These are phyloP conservation scores for Xylaria sp. DNA, from an alignment of 2,329 filamentous ascomycete genomes.

Conservation along the genomic window DNA sequence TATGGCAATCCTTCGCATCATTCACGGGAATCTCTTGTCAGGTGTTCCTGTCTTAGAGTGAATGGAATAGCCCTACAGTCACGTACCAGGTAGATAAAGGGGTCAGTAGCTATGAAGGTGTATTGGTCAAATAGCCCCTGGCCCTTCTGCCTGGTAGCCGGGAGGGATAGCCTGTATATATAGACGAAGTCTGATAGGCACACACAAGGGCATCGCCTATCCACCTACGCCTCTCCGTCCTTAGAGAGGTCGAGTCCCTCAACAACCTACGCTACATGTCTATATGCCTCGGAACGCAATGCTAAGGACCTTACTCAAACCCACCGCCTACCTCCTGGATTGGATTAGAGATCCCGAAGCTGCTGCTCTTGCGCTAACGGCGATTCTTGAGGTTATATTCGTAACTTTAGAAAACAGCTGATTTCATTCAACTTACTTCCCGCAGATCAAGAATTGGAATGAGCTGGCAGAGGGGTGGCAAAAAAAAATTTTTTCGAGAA, in stretches of 20 bases:
- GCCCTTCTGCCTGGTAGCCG: no score
- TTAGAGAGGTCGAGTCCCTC: constrained; percentile 8
- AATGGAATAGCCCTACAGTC: no score
- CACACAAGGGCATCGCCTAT: no score
- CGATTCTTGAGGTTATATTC: constrained; percentile 10
- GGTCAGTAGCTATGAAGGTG: no score
- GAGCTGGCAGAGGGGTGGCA: constrained; percentile 17
- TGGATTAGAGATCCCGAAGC: constrained; percentile 3
- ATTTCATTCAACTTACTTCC: constrained; percentile 14
- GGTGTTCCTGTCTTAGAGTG: no score
- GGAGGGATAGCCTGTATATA: no score
- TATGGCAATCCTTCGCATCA: not conserved
- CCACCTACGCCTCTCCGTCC: not conserved
- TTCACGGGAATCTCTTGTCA: not conserved
- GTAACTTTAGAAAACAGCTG: constrained; percentile 10
- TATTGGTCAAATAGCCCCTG: no score
- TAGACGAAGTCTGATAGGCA: no score
- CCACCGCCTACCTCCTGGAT: constrained; percentile 8
- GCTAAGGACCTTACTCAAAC: constrained; percentile 17
- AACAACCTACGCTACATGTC: constrained; percentile 6
- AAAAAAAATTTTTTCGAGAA: constrained; percentile 9
- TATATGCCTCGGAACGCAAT: constrained; percentile 9
- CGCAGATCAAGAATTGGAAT: constrained; percentile 8
- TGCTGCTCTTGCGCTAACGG: not conserved
- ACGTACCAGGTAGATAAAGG: no score